phyloP scores from a whole-genome alignment of 495 filamentous ascomycete genomes.

The Hyaloscypha finlandica region DNA sequence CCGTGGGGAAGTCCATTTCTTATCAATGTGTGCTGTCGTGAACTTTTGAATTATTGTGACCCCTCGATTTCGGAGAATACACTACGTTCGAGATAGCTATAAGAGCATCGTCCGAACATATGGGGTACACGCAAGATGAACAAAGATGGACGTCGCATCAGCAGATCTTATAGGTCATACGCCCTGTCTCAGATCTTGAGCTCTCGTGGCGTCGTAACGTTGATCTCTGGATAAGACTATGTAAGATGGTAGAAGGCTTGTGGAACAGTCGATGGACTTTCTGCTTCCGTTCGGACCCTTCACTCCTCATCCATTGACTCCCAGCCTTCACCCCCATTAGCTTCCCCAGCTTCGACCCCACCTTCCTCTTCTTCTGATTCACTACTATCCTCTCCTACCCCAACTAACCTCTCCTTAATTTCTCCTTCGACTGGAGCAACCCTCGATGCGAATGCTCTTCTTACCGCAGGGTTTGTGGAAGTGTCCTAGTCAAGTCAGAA shows the following conservation, averaged over 20 bases:
- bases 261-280: constrained; percentile 5
- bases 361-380: constrained; percentile 57
- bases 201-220: neutral
- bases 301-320: constrained; percentile 92
- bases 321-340: constrained; percentile 64
- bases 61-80: constrained; percentile 6
- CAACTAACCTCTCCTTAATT: constrained; percentile 75
- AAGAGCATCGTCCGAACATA: neutral
- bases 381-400: constrained; percentile 62
- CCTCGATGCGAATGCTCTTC: constrained; percentile 77
- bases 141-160: constrained; percentile 4
- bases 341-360: constrained; percentile 54
- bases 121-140: neutral
- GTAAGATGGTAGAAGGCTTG: neutral
- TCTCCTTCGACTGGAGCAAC: constrained; percentile 62
- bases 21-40: constrained; percentile 11
- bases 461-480: constrained; percentile 88
- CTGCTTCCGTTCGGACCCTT: constrained; percentile 14
- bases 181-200: neutral
- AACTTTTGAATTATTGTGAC: constrained; percentile 10
- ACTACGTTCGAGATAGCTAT: neutral
- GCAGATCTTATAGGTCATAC: constrained; percentile 1
- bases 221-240: neutral
- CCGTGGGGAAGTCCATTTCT: constrained; percentile 4
- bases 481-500: constrained; percentile 58